Evolutionary conservation across 768 basidiomycete species (phyloP), one percentile per base, ranked within the genome.

Genomic region (Lyophyllum decastes): DNA sequence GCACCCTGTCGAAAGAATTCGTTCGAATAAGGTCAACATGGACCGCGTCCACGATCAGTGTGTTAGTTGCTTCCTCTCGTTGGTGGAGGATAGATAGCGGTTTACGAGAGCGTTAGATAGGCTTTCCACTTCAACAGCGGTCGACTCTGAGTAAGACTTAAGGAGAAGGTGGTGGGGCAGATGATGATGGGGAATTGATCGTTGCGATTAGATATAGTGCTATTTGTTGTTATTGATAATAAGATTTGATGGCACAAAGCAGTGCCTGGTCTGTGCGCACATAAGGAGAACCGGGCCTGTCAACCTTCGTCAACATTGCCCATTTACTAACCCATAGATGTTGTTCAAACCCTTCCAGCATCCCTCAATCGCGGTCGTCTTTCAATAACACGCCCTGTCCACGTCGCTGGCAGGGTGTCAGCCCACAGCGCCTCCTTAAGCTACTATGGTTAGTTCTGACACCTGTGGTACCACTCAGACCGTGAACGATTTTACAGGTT

Each of bases 331-430:
- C 67, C 66, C 64, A 69, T 68, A 73, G 66, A 78, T 79, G 78
- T 75, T 76, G 76, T 75, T 77, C 76, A 76, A 78, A 77, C 72
- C 70, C 75, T 62, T 70, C 67, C 55, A 61, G 27, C 61, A 61
- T 57, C 63, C 58, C 56, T 64, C 64, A 52, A 63, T 66, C 60
- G 69, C 76, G 65, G 49, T 64, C 53, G 47, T 61, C 33, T 70
- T 68, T 67, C 80, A 85, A 80, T 80, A 83, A 79, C 82, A 71
- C 75, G 73, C 72, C 73, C 75, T 75, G 75, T 66, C 70, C 68
- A 68, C 76, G 80, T 84, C 81, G 82, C 82, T 84, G 85, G 79
- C 79, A 82, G 76, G 78, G 73, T 67, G 61, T 63, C 49, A 60
- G 69, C 73, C 57, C 52, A n/a, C 53, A 59, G 55, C 61, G 55